Evolutionary conservation across 371 early-diverging fungal species (phyloP).

Genomic region (Conidiobolus coronatus): DNA sequence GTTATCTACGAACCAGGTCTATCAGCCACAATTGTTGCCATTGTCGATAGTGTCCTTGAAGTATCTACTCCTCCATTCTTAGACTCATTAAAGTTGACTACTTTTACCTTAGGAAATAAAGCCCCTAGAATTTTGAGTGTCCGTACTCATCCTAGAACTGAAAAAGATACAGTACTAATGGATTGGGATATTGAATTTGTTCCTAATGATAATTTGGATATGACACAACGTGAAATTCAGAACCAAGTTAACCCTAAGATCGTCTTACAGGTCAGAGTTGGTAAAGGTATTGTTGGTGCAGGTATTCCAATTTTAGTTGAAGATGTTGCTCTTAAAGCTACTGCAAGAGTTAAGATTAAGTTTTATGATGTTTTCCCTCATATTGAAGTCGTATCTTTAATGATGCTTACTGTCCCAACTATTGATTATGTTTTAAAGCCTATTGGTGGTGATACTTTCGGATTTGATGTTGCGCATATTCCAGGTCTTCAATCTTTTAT

Average conservation of each 20-base stretch:
- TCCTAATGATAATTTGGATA: conserved; percentile 51
- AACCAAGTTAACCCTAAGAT: conserved; percentile 72
- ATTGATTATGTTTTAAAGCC: conserved; percentile 93
- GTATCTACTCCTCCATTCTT: conserved; percentile 70
- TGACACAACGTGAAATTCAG: conserved; percentile 30
- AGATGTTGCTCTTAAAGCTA: conserved; percentile 75
- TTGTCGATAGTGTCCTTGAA: conserved; percentile 43
- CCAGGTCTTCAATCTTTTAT: conserved; percentile 64
- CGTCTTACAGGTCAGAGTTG: conserved; percentile 72
- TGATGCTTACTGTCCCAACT: conserved; percentile 68
- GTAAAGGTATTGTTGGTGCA: conserved; percentile 74
- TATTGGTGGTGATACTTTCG: conserved; percentile 61
- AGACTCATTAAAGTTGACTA: conserved; percentile 68
- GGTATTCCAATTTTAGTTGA: conserved; percentile 84
- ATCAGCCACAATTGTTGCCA: conserved; percentile 46
- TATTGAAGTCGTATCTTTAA: conserved; percentile 60
- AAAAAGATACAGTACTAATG: conserved; percentile 76
- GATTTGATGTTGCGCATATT: conserved; percentile 56
- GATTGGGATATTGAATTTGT: conserved; percentile 75
- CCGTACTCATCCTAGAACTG: conserved; percentile 44
- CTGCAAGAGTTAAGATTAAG: conserved; percentile 53
- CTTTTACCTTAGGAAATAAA: conserved; percentile 95
- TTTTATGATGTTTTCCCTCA: conserved; percentile 71
- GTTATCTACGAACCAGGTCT: conserved; percentile 81
- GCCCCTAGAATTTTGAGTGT: conserved; percentile 81